Conservation (phyloP, 768 basidiomycete species). For the Phylloporus arenicola region DNA sequence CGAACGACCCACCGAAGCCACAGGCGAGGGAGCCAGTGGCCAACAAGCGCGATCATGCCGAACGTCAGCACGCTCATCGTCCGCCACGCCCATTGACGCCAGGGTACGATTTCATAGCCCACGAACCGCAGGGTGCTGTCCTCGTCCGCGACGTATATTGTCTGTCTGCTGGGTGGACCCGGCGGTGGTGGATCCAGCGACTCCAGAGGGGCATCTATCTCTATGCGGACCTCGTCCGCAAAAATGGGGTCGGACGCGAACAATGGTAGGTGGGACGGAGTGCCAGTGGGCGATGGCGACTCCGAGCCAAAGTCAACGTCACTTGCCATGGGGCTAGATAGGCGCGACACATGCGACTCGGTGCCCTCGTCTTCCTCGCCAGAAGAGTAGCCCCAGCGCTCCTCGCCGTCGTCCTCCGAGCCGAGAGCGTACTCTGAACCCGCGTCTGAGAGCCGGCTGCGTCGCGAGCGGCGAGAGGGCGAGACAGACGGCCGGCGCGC, state of each 20-base stretch:
- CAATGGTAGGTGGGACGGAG: slow-evolving; percentile 53
- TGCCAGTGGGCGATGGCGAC: slow-evolving; percentile 50
- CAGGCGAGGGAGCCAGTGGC: slow-evolving; percentile 88
- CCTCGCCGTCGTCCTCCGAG: slow-evolving; percentile 54
- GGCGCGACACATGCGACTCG: slow-evolving; percentile 18
- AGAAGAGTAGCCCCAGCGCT: slow-evolving; percentile 92
- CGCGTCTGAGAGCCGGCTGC: slow-evolving; percentile 48
- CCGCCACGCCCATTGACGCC: slow-evolving; percentile 68
- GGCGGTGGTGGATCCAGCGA: slow-evolving; percentile 64
- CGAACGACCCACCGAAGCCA: slow-evolving; percentile 87
- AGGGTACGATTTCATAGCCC: slow-evolving; percentile 67
- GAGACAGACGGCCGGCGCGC: slow-evolving; percentile 49
- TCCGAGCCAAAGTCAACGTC: slow-evolving; percentile 72
- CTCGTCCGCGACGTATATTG: slow-evolving; percentile 82
- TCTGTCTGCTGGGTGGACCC: slow-evolving; percentile 83
- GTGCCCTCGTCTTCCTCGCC: slow-evolving; percentile 64
- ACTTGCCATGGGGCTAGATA: slow-evolving; percentile 33
- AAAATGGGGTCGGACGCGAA: slow-evolving; percentile 75
- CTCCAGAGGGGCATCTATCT: slow-evolving; percentile 66
- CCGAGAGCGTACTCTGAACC: slow-evolving; percentile 56
- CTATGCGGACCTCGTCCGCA: slow-evolving; percentile 77
- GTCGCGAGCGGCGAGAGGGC: slow-evolving; percentile 44
- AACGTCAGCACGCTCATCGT: slow-evolving; percentile 58
- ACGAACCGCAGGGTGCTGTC: slow-evolving; percentile 84
- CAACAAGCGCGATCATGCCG: slow-evolving; percentile 73